These are phyloP conservation scores for Anisodus acutangulus DNA, from an alignment of 257 asterid genomes.

Conservation along the genomic window DNA sequence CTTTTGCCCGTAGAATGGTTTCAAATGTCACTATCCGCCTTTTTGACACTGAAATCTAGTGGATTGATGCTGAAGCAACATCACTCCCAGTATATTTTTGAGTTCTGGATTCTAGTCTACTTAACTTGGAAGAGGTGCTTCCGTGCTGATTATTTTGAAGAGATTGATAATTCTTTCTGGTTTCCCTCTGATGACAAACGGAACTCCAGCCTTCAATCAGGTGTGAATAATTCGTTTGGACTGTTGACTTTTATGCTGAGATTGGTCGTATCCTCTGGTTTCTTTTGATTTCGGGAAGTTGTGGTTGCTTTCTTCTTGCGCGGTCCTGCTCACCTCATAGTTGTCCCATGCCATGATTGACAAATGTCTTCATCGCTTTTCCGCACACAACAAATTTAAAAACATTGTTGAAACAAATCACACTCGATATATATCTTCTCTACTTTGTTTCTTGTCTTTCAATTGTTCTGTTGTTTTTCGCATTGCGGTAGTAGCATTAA, in stretches of 20 bases:
- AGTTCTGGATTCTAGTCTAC: neutral
- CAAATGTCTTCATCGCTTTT: neutral
- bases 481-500: neutral
- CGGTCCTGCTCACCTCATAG: conserved; percentile 26
- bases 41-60: conserved; percentile 91
- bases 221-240: conserved; percentile 28
- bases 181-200: conserved; percentile 4
- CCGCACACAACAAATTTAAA: conserved; percentile 10
- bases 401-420: conserved; percentile 1
- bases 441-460: conserved; percentile 6
- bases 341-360: conserved; percentile 5
- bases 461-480: neutral
- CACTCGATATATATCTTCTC: neutral
- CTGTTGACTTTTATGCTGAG: conserved; percentile 30
- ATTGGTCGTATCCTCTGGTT: conserved; percentile 11
- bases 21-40: conserved; percentile 78
- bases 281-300: neutral
- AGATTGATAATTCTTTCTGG: conserved; percentile 11
- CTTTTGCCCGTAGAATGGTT: conserved; percentile 90
- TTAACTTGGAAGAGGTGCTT: neutral
- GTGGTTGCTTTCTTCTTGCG: neutral
- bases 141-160: conserved; percentile 9
- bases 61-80: conserved; percentile 25
- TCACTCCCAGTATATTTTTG: neutral
- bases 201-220: neutral